Evolutionary conservation across 2,329 filamentous ascomycete genomes (phyloP).

Genomic region (Ophiosphaerella korrae): DNA sequence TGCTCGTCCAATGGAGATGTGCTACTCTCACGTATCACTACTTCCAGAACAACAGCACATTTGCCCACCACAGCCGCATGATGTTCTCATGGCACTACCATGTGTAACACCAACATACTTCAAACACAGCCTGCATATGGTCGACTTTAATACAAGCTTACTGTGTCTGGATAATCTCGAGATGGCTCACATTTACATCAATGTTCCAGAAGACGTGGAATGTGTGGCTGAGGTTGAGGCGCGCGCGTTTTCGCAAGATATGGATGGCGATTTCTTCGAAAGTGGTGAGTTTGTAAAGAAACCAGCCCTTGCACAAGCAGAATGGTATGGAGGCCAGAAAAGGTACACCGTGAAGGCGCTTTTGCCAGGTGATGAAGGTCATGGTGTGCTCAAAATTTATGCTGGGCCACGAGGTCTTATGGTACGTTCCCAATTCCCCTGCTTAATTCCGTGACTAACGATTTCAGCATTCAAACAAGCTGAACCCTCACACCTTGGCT

Average conservation of each 20-base stretch:
- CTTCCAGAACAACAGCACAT: conserved; percentile 90
- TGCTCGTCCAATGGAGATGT: conserved; percentile 83
- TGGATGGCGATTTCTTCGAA: conserved; percentile 91
- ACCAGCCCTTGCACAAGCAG: conserved; percentile 84
- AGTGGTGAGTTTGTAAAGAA: conserved; percentile 86
- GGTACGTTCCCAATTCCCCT: conserved; percentile 48
- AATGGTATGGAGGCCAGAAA: conserved; percentile 87
- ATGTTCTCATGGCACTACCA: conserved; percentile 84
- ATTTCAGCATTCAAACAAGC: conserved; percentile 79
- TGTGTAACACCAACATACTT: conserved; percentile 88
- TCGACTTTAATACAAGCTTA: conserved; percentile 88
- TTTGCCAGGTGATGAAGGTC: conserved; percentile 87
- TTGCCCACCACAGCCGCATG: conserved; percentile 83
- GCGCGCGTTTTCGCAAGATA: conserved; percentile 76
- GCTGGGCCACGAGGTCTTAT: conserved; percentile 93
- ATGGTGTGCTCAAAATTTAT: conserved; percentile 86
- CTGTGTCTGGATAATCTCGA: conserved; percentile 88
- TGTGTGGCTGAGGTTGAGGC: conserved; percentile 91
- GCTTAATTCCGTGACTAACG: conserved; percentile 17
- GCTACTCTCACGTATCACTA: conserved; percentile 94
- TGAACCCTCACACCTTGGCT: conserved; percentile 90
- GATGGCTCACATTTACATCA: conserved; percentile 86
- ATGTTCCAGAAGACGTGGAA: conserved; percentile 87
- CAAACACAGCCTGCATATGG: conserved; percentile 76
- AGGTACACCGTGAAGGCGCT: conserved; percentile 92